Evolutionary conservation across 306 rosid species (phyloP), one percentile per base, ranked within the genome.

Genomic region (Cucumis hystrix): DNA sequence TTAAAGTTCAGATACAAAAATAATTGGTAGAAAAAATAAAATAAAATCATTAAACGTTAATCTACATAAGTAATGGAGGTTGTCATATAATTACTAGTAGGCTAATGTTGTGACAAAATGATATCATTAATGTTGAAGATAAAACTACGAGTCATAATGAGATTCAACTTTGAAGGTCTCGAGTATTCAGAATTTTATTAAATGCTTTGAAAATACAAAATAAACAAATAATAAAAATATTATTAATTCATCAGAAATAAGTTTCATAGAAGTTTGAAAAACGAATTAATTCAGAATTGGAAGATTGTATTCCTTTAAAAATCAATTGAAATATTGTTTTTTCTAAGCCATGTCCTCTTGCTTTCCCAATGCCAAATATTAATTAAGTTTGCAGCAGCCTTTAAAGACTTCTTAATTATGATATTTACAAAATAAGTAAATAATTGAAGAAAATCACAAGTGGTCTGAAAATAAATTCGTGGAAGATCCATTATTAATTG

Each of bases 91-190:
- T 66, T 66, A 66, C 9, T 39, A 66, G 73, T 66, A 8, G 30
- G 73, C 52, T 66, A 37, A 66, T 66, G 28, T n/a, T 66, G 73
- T 66, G 73, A 66, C 73, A 66, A 66, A 66, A 66, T 66, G 52
- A 66, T 66, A 40, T 66, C 52, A n/a, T 7, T 18, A 18, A 66
- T 39, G 52, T 39, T 39, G 1, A 39, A 18, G 49, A 10, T 66
- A 4, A 28, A 30, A 5, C 52, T 17, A 40, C 17, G 52, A 66
- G 73, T 66, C 30, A 66, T 66, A n/a, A 66, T 66, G 51, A 66
- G 28, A 66, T 66, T 64, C 70, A 64, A 64, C 70, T 64, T 64
- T 66, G 52, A 18, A 39, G 52, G 73, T 40, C 73, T 66, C 73
- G 52, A 66, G 73, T 40, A 39, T 37, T 37, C 37, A 10, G 40